A percentile compares a stretch with the other conserved stretches of the same genome.
These are phyloP conservation scores for Nicotiana benthamiana DNA, from an alignment of 257 asterid species.

Conservation along the genomic window DNA sequence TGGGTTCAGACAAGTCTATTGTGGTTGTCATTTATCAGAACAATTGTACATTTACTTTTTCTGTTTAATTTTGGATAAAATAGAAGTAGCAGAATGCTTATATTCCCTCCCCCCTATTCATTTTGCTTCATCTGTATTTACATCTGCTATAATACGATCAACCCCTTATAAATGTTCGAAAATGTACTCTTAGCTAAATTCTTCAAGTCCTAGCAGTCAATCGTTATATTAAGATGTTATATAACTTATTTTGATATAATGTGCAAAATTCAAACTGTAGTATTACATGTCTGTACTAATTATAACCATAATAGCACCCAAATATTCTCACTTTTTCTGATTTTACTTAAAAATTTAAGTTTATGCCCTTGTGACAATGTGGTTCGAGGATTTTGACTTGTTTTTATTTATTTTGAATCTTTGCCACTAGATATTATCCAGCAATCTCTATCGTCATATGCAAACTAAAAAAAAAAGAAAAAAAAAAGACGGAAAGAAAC, in stretches of 20 bases:
- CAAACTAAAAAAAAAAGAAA: too few species aligned
- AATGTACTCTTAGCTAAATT: too few species aligned
- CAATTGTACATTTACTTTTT: neutral
- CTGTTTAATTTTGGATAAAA: neutral
- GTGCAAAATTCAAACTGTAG: neutral
- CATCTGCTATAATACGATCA: neutral
- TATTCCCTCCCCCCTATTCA: too few species aligned
- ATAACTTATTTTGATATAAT: neutral
- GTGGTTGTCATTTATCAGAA: neutral
- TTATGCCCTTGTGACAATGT: too few species aligned
- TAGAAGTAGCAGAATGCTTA: neutral
- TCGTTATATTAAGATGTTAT: too few species aligned
- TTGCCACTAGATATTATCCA: too few species aligned
- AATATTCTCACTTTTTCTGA: neutral
- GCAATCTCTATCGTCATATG: too few species aligned
- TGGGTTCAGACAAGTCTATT: neutral
- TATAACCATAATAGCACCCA: neutral
- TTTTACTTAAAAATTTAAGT: too few species aligned
- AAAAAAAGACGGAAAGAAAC: neutral
- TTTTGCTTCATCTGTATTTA: neutral
- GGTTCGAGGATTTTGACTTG: too few species aligned
- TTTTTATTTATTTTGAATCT: too few species aligned
- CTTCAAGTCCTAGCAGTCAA: neutral
- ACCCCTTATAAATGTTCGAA: neutral
- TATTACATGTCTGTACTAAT: neutral